These are phyloP conservation scores for Hirschioporus abietinus DNA, from an alignment of 768 basidiomycete genomes.

Conservation along the genomic window DNA sequence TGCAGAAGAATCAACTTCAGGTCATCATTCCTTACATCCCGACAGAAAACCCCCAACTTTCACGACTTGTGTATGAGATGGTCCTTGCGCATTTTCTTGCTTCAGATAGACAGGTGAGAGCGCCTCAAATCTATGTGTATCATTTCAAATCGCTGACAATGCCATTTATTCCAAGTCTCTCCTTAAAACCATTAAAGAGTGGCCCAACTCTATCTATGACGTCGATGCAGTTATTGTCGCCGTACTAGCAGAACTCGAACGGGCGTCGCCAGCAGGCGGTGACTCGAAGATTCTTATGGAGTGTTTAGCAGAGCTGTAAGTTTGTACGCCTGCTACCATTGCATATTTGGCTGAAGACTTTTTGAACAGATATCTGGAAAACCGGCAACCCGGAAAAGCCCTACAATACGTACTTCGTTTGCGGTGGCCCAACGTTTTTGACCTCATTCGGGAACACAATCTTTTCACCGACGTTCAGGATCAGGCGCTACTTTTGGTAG, in stretches of 20 bases:
- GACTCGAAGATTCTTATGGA: slow-evolving; percentile 78
- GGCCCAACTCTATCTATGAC: slow-evolving; percentile 92
- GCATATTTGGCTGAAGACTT: slow-evolving; percentile 1
- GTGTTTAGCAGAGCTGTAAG: slow-evolving; percentile 85
- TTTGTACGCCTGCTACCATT: slow-evolving; percentile 6
- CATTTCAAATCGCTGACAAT: slow-evolving; percentile 8
- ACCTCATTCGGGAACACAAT: slow-evolving; percentile 89
- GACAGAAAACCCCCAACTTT: slow-evolving; percentile 72
- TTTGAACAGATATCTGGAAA: slow-evolving; percentile 62
- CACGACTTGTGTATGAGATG: slow-evolving; percentile 90
- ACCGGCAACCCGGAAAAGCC: slow-evolving; percentile 92
- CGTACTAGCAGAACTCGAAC: slow-evolving; percentile 76
- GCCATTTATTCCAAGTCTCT: slow-evolving; percentile 46
- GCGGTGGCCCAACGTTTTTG: slow-evolving; percentile 85
- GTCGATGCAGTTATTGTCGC: slow-evolving; percentile 84
- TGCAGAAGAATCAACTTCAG: slow-evolving; percentile 75
- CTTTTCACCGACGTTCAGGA: slow-evolving; percentile 94
- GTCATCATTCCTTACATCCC: slow-evolving; percentile 88
- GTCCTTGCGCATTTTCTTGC: slow-evolving; percentile 81
- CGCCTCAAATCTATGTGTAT: not conserved
- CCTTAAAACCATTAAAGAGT: slow-evolving; percentile 72
- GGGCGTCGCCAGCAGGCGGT: slow-evolving; percentile 30
- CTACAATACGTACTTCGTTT: slow-evolving; percentile 85
- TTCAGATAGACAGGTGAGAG: slow-evolving; percentile 63
- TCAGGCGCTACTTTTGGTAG: slow-evolving; percentile 85